Evolutionary conservation across 2,329 filamentous ascomycete species (phyloP).

Genomic region (Ophiostoma sp.): DNA sequence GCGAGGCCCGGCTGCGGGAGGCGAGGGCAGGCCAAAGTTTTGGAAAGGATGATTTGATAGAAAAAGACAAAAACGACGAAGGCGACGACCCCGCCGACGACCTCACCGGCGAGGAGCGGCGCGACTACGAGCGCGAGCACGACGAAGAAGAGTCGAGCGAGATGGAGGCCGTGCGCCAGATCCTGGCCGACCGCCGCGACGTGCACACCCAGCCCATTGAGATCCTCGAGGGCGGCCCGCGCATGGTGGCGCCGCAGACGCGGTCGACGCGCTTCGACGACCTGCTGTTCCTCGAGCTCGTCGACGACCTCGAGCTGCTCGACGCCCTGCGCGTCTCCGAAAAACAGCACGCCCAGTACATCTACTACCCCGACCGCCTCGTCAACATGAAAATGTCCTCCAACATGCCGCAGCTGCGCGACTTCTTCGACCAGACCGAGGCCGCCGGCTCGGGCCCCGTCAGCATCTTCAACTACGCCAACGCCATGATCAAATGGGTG

Average conservation of each 20-base stretch:
- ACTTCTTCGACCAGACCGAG: constrained; percentile 16
- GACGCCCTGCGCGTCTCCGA: constrained; percentile 52
- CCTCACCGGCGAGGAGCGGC: neutral
- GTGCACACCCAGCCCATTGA: neutral
- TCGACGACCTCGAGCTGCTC: constrained; percentile 35
- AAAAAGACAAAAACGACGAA: neutral
- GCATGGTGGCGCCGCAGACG: constrained; percentile 60
- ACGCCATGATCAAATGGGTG: constrained; percentile 13
- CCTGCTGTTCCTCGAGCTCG: constrained; percentile 64
- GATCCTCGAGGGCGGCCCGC: constrained; percentile 77
- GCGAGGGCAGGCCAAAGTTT: neutral
- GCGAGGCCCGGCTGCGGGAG: neutral
- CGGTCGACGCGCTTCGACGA: constrained; percentile 49
- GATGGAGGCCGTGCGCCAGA: constrained; percentile 14
- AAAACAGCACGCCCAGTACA: constrained; percentile 55
- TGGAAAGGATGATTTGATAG: neutral
- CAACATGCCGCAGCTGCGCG: constrained; percentile 15
- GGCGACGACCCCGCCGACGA: neutral
- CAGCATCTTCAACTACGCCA: neutral
- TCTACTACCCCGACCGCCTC: constrained; percentile 84
- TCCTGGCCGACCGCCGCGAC: constrained; percentile 8
- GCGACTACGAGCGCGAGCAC: neutral
- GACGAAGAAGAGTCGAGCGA: constrained; percentile 1
- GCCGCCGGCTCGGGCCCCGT: constrained; percentile 29
- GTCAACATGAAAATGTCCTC: constrained; percentile 46